Evolutionary conservation across 148 eudicot genomes (phyloP).

Genomic region (Cornus florida): DNA sequence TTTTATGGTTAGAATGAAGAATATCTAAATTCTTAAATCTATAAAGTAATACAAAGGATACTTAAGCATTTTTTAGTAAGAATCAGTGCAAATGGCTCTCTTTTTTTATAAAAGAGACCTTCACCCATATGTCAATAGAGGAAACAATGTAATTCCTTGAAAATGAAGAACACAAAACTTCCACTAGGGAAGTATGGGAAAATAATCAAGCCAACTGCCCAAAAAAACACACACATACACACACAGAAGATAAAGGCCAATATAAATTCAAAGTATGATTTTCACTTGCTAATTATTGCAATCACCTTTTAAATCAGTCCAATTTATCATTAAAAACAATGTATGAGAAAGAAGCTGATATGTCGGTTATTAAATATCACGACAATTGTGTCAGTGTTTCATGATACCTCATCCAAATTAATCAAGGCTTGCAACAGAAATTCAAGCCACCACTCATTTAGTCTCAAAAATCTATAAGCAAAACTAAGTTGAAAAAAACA

Average conservation of each 20-base stretch:
- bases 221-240: background rate
- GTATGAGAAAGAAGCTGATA: background rate
- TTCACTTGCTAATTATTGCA: background rate
- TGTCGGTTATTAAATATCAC: background rate
- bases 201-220: background rate
- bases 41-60: background rate
- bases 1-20: background rate
- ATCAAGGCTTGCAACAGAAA: background rate
- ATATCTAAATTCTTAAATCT: background rate
- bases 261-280: background rate
- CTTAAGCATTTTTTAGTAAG: background rate
- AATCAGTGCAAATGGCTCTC: background rate
- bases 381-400: background rate
- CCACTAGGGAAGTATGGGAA: background rate
- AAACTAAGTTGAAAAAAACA: background rate
- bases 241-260: background rate
- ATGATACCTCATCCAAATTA: background rate
- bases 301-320: background rate
- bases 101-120: background rate
- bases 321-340: background rate
- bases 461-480: background rate
- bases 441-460: too few relatives aligned
- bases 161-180: background rate
- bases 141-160: too few relatives aligned
- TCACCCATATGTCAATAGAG: background rate